Percentiles rank a stretch among this genome's conserved stretches.
Evolutionary conservation across 2,329 filamentous ascomycete species (phyloP).

Genomic region (Canariomyces notabilis): DNA sequence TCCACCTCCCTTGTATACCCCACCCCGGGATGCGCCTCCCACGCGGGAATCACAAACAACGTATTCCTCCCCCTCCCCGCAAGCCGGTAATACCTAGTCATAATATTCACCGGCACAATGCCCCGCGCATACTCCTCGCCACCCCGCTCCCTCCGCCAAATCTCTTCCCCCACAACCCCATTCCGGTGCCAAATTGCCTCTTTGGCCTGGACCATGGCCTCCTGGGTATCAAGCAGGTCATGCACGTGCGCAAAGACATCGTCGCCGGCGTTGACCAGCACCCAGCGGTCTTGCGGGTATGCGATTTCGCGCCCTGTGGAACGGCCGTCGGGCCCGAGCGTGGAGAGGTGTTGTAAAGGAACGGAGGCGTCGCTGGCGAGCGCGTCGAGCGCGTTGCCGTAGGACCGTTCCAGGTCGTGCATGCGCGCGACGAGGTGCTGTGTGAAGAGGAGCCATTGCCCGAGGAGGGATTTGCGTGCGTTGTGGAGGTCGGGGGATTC

Average conservation of each 20-base stretch:
- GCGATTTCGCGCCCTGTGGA: constrained; percentile 46
- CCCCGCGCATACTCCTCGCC: constrained; percentile 36
- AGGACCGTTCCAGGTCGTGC: constrained; percentile 52
- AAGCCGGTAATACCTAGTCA: constrained; percentile 49
- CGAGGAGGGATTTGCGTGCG: constrained; percentile 49
- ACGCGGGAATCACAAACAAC: constrained; percentile 50
- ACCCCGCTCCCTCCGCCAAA: constrained; percentile 22
- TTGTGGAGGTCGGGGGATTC: constrained; percentile 32
- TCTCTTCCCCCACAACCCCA: constrained; percentile 38
- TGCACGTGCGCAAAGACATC: constrained; percentile 46
- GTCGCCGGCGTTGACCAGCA: constrained; percentile 51
- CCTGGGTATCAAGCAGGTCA: constrained; percentile 41
- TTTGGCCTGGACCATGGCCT: constrained; percentile 34
- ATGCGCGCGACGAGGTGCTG: constrained; percentile 50
- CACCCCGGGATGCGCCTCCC: constrained; percentile 41
- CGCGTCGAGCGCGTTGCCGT: constrained; percentile 46
- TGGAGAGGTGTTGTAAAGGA: constrained; percentile 48
- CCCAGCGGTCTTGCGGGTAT: constrained; percentile 51
- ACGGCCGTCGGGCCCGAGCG: constrained; percentile 47
- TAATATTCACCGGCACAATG: constrained; percentile 44
- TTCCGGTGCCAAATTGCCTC: constrained; percentile 30
- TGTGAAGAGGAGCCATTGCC: constrained; percentile 52
- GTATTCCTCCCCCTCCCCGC: constrained; percentile 41
- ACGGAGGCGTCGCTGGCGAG: constrained; percentile 46
- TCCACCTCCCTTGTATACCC: constrained; percentile 43